Percentiles rank a stretch among this genome's conserved stretches.
phyloP scores from a whole-genome alignment of 371 early-diverging fungal species.

The Entomophthora muscae region DNA sequence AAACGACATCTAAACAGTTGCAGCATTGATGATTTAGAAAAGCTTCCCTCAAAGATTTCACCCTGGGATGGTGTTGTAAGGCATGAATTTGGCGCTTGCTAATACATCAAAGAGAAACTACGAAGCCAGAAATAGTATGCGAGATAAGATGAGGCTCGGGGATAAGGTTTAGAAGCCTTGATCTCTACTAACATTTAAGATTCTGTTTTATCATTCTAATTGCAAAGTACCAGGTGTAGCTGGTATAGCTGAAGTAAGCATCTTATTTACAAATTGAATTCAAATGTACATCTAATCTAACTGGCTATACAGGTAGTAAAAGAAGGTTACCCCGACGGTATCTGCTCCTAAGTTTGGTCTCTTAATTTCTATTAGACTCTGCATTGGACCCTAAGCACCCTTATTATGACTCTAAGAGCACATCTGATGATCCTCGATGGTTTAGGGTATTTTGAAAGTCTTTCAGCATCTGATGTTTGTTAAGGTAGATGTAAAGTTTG shows the following conservation, averaged over 20 bases:
- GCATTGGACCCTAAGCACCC: constrained; percentile 40
- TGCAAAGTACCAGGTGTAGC: constrained; percentile 50
- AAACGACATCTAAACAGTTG: neutral
- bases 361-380: constrained; percentile 16
- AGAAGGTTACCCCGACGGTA: constrained; percentile 35
- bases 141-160: constrained; percentile 35
- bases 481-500: constrained; percentile 40
- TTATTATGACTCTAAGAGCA: constrained; percentile 40
- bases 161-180: constrained; percentile 19
- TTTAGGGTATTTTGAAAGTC: constrained; percentile 8
- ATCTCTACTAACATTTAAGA: neutral
- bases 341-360: neutral
- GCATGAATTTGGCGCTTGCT: neutral
- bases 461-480: neutral
- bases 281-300: too few relatives aligned
- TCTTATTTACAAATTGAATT: too few relatives aligned
- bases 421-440: constrained; percentile 8
- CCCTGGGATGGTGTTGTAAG: constrained; percentile 52
- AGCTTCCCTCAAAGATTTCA: constrained; percentile 18
- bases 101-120: constrained; percentile 26
- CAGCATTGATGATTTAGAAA: constrained; percentile 33
- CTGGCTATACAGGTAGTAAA: constrained; percentile 19
- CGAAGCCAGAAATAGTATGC: constrained; percentile 49
- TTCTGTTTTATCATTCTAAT: constrained; percentile 54
- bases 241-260: constrained; percentile 20